Percentiles rank a stretch among this genome's conserved stretches.
phyloP scores from a whole-genome alignment of 208 protist species.

The Acanthamoeba castellanii region DNA sequence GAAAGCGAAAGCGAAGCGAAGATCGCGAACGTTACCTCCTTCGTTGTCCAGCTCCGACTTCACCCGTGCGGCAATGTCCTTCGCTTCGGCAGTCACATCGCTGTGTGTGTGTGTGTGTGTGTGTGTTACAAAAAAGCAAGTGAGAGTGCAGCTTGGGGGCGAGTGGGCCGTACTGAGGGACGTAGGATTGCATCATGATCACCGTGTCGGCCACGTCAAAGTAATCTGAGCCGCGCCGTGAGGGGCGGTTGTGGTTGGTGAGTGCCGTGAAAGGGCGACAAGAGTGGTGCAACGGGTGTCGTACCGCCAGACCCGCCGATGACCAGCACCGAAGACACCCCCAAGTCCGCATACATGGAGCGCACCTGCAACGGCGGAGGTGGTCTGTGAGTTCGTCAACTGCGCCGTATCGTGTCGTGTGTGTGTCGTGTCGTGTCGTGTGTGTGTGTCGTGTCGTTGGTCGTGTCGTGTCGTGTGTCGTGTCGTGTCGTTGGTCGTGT shows the following conservation, averaged over 20 bases:
- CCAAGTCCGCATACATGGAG: conserved; percentile 88
- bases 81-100: conserved; percentile 91
- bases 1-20: background rate
- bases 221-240: conserved; percentile 86
- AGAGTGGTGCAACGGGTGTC: background rate
- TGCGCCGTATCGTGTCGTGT: no score
- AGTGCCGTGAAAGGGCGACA: background rate
- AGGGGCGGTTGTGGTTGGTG: background rate
- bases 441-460: no score
- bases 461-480: background rate
- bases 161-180: background rate
- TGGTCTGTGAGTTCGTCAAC: background rate
- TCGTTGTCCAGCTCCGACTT: conserved; percentile 1
- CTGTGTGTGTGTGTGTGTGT: background rate
- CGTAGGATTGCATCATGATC: conserved; percentile 93
- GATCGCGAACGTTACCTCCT: background rate
- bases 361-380: conserved; percentile 77
- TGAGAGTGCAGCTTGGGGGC: background rate
- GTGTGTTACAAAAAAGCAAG: no score
- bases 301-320: conserved; percentile 93
- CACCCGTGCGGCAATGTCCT: conserved; percentile 84
- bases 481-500: background rate
- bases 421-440: background rate
- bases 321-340: conserved; percentile 89
- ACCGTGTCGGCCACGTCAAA: conserved; percentile 93